Conservation (phyloP, 208 protist species). For the Leishmania turanica region DNA sequence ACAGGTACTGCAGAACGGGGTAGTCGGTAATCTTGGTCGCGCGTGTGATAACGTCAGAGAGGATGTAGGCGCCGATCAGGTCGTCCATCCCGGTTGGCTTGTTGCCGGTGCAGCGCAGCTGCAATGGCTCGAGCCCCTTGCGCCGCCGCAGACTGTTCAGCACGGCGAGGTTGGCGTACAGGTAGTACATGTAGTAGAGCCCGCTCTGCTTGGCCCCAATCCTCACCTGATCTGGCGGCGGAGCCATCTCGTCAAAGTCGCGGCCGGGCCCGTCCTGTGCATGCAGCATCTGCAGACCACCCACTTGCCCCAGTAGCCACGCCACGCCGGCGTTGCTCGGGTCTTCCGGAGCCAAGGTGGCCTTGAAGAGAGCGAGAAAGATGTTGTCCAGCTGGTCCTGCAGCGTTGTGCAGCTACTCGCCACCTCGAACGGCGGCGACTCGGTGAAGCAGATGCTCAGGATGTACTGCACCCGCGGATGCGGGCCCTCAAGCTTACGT, state of each 20-base stretch:
- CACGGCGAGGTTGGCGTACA: slow-evolving; percentile 97
- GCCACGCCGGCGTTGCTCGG: slow-evolving; percentile 80
- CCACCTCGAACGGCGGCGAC: slow-evolving; percentile 40
- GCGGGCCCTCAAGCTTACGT: slow-evolving; percentile 59
- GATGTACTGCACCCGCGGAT: slow-evolving; percentile 93
- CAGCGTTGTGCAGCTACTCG: slow-evolving; percentile 77
- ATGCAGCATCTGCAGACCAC: slow-evolving; percentile 88
- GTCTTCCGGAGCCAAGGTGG: slow-evolving; percentile 84
- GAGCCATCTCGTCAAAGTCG: slow-evolving; percentile 64
- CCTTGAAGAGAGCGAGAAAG: slow-evolving; percentile 98
- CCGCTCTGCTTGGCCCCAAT: slow-evolving; percentile 92
- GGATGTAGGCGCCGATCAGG: slow-evolving; percentile 94
- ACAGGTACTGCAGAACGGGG: slow-evolving; percentile 98
- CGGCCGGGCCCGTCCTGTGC: slow-evolving; percentile 41
- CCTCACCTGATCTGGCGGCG: slow-evolving; percentile 63
- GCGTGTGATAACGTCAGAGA: slow-evolving; percentile 95
- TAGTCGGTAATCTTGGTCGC: slow-evolving; percentile 94
- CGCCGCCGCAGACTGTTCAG: slow-evolving; percentile 94
- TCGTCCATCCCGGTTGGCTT: slow-evolving; percentile 89
- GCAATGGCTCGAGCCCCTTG: slow-evolving; percentile 77
- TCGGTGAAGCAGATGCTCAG: slow-evolving; percentile 93
- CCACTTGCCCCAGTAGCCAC: slow-evolving; percentile 91
- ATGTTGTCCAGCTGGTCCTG: slow-evolving; percentile 96
- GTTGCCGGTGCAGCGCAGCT: slow-evolving; percentile 93
- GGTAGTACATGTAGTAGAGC: slow-evolving; percentile 98